A percentile compares a stretch with the other conserved stretches of the same genome.
These are phyloP conservation scores for Onygena corvina DNA, from an alignment of 2,329 filamentous ascomycete species.

Conservation along the genomic window DNA sequence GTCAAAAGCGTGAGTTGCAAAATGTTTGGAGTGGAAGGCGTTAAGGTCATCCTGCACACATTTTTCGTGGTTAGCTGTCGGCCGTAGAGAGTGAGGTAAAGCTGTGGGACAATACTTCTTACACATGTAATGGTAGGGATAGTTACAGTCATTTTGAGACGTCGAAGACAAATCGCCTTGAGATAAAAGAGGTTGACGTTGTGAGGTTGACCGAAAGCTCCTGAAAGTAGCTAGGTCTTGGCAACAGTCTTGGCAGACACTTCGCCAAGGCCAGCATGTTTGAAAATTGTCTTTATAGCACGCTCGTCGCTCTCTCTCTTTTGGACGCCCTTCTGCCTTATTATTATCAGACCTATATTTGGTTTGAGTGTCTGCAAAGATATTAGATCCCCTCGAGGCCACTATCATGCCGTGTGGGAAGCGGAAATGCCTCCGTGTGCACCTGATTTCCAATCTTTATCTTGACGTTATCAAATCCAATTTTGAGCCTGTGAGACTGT, in stretches of 20 bases:
- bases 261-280: too few species aligned
- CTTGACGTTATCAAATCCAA: slow-evolving; percentile 54
- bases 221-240: too few species aligned
- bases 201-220: too few species aligned
- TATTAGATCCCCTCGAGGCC: slow-evolving; percentile 15
- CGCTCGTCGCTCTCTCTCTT: too few species aligned
- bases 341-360: neutral
- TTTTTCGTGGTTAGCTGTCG: too few species aligned
- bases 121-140: neutral
- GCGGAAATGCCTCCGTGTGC: slow-evolving; percentile 23
- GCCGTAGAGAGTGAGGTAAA: too few species aligned
- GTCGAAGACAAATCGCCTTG: too few species aligned
- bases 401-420: slow-evolving; percentile 9
- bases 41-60: neutral
- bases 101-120: neutral
- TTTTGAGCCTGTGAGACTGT: slow-evolving; percentile 13
- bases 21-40: slow-evolving; percentile 6
- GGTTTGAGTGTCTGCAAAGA: neutral
- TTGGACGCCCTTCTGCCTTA: too few species aligned
- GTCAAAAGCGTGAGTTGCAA: neutral
- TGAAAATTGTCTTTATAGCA: too few species aligned
- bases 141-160: neutral
- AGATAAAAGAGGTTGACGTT: too few species aligned
- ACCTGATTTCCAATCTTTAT: slow-evolving; percentile 64
- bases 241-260: too few species aligned